These are phyloP conservation scores for Alloteropsis semialata DNA, from an alignment of 176 grass and related monocot genomes.

Conservation along the genomic window DNA sequence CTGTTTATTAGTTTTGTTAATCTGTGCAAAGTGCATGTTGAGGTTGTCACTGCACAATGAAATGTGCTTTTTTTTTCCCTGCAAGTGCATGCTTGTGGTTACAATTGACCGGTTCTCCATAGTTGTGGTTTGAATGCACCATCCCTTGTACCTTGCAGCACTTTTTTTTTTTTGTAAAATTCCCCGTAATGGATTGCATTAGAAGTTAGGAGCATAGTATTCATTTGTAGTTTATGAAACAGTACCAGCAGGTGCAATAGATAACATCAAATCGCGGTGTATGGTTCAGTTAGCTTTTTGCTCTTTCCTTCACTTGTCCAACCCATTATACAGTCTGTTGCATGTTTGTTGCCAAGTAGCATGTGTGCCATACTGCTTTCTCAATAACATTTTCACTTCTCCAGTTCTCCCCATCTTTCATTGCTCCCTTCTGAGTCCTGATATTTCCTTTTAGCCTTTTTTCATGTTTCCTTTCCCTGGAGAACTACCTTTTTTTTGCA, in stretches of 20 bases:
- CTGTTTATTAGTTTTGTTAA: conserved; percentile 6
- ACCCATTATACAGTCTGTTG: not conserved
- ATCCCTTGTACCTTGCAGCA: not conserved
- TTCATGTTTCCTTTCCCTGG: not conserved
- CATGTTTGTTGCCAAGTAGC: not conserved
- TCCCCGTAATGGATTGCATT: not conserved
- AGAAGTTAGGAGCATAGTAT: not conserved
- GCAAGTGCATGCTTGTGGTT: not conserved
- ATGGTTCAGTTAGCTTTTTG: conserved; percentile 9
- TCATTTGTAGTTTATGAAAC: not conserved
- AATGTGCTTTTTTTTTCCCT: not conserved
- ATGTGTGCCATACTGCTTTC: not conserved
- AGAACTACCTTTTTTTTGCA: not conserved
- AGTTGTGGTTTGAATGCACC: not conserved
- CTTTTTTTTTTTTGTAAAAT: not conserved
- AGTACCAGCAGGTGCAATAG: not conserved
- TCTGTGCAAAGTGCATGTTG: not conserved
- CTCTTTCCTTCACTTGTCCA: conserved; percentile 5
- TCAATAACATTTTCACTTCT: not conserved
- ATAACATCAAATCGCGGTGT: not conserved
- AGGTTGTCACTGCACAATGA: not conserved
- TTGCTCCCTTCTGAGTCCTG: not conserved
- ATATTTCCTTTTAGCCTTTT: not conserved
- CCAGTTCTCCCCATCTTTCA: not conserved
- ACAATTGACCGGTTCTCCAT: not conserved